These are phyloP conservation scores for Claviceps maximensis DNA, from an alignment of 2,329 filamentous ascomycete genomes.

Conservation along the genomic window DNA sequence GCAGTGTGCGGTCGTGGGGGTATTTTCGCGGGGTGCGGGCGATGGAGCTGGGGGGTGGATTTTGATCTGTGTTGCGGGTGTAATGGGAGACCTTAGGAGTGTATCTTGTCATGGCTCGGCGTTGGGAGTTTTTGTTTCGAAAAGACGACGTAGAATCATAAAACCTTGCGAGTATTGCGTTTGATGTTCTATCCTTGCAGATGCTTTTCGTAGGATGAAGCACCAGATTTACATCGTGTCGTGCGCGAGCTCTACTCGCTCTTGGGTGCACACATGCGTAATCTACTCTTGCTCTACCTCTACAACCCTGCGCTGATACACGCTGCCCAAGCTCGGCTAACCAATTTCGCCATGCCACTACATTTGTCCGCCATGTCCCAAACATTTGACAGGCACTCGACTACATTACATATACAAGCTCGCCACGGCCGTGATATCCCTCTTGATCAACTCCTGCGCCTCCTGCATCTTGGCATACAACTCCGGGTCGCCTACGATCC, in stretches of 20 bases:
- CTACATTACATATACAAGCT: conserved; percentile 67
- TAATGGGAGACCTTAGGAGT: not conserved
- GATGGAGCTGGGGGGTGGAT: not conserved
- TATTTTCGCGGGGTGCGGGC: too few species aligned
- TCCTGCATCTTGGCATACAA: conserved; percentile 94
- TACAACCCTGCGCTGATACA: not conserved
- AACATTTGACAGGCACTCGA: not conserved
- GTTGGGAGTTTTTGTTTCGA: conserved; percentile 2
- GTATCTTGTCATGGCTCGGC: conserved; percentile 6
- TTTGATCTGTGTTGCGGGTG: too few species aligned
- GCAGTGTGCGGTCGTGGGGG: too few species aligned
- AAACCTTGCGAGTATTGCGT: too few species aligned
- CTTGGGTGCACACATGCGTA: not conserved
- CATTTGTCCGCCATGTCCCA: too few species aligned
- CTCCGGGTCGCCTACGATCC: conserved; percentile 87
- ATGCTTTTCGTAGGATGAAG: too few species aligned
- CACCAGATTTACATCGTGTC: not conserved
- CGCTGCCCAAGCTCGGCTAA: not conserved
- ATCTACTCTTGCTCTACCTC: not conserved
- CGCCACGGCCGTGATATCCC: conserved; percentile 84
- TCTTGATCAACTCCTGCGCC: conserved; percentile 94
- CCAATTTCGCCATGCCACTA: not conserved
- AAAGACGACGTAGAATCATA: not conserved
- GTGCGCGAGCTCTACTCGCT: not conserved
- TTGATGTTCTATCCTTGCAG: too few species aligned